Evolutionary conservation across 805 yeast species (phyloP), one percentile per base, ranked within the genome.

Genomic region (Kazachstania martiniae): DNA sequence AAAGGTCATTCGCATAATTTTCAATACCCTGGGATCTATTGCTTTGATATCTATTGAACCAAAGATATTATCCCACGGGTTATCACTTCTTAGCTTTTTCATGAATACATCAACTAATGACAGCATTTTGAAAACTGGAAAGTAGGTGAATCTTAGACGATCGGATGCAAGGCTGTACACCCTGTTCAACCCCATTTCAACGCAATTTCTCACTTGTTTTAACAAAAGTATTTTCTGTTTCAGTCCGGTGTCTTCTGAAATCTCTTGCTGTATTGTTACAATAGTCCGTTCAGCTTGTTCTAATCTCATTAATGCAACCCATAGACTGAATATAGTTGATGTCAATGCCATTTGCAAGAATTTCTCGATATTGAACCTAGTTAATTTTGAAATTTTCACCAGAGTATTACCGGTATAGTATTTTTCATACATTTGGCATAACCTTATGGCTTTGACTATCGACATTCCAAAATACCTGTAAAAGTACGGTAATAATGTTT

Each of bases 91-190:
- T 25, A 47, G 29, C 18, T 42, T 42, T 21, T 45, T 45, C 17
- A 51, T 33, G 8, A 54, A 39, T 9, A 45, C 39, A 33, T 54
- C 58, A 33, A 44, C 48, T 26, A 51, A 40, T 4, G 51, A 39
- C 12, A 52, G 25, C 44, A 52, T 48, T 25, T 54, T 53, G 34
- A 54, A 53, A 6, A 45, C 49, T 9, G 59, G 46, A 31, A 44
- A 54, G 29, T 51, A 54, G 2, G 56, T 42, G 29, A 48, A 48
- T 34, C 57, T 43, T 18, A 54, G 34, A 32, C 49, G 36, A 18
- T 41, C 40, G 1, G 54, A 45, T 4, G 53, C 48, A 7, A 45
- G 31, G 10, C 31, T 35, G 32, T 49, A 43, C 12, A 50, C 33
- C 12, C 37, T 36, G 21, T 44, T 48, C 12, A 54, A 33, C 10